phyloP scores from a whole-genome alignment of 352 stramenopile species.

The Peronospora tabacina region DNA sequence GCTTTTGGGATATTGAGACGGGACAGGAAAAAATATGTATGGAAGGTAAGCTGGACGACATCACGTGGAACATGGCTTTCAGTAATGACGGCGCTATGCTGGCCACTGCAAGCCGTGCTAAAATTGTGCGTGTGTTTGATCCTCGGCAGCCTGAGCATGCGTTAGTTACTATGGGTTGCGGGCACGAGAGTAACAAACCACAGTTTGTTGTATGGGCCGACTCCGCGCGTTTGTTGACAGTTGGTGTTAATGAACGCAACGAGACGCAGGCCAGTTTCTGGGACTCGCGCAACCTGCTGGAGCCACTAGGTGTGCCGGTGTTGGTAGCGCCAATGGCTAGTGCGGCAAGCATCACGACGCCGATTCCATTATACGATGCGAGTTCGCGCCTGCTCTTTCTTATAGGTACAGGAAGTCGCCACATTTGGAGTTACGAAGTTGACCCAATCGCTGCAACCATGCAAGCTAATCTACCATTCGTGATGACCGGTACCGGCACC shows the following conservation, averaged over 20 bases:
- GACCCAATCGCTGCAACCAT: conserved; percentile 29
- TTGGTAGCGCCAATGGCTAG: conserved; percentile 24
- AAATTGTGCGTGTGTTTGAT: conserved; percentile 71
- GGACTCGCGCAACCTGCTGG: conserved; percentile 63
- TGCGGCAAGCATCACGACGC: conserved; percentile 36
- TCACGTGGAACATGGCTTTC: conserved; percentile 68
- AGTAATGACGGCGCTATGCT: conserved; percentile 55
- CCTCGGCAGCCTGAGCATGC: conserved; percentile 40
- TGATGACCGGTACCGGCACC: conserved; percentile 36
- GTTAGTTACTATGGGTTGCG: conserved; percentile 58
- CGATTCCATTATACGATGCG: conserved; percentile 59
- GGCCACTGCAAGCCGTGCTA: conserved; percentile 58
- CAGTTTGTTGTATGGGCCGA: conserved; percentile 65
- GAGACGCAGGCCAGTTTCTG: conserved; percentile 68
- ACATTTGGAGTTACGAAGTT: conserved; percentile 75
- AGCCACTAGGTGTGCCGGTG: conserved; percentile 39
- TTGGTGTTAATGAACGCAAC: conserved; percentile 49
- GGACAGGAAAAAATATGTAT: conserved; percentile 40
- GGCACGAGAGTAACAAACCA: conserved; percentile 55
- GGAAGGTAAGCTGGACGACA: conserved; percentile 55
- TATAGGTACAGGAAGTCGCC: conserved; percentile 48
- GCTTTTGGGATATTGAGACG: conserved; percentile 67
- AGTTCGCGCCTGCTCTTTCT: conserved; percentile 66
- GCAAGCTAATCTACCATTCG: conserved; percentile 58
- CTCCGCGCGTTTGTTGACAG: conserved; percentile 36